Conservation (phyloP, 768 basidiomycete species). For the Lanmaoa rubissima region DNA sequence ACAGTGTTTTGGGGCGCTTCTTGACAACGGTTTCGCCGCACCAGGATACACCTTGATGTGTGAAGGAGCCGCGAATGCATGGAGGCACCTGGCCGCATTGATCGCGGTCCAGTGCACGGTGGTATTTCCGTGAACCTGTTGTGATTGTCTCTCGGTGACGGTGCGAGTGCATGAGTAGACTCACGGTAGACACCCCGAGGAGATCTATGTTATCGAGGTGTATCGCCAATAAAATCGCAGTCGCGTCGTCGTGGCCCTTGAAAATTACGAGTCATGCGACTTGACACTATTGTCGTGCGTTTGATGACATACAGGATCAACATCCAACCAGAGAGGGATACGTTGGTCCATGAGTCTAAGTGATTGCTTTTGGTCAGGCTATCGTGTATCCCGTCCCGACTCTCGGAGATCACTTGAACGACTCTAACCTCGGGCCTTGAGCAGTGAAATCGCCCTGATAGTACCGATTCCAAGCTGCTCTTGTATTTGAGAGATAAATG, state of each 20-base stretch:
- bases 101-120: slow-evolving; percentile 54
- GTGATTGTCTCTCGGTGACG: background rate
- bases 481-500: background rate
- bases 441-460: too few species aligned
- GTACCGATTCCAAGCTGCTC: background rate
- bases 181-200: slow-evolving; percentile 81
- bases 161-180: slow-evolving; percentile 4
- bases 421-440: background rate
- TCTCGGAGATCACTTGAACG: too few species aligned
- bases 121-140: slow-evolving; percentile 81
- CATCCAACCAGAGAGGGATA: slow-evolving; percentile 55
- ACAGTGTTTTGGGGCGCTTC: slow-evolving; percentile 53
- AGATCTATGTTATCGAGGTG: slow-evolving; percentile 64
- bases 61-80: slow-evolving; percentile 66
- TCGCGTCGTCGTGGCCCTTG: slow-evolving; percentile 89
- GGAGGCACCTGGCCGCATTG: slow-evolving; percentile 77
- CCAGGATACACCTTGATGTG: slow-evolving; percentile 66
- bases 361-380: background rate
- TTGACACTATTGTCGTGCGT: background rate
- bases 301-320: slow-evolving; percentile 52
- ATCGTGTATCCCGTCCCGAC: background rate
- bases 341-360: slow-evolving; percentile 12
- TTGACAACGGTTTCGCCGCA: slow-evolving; percentile 65
- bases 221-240: slow-evolving; percentile 74
- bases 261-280: background rate